Evolutionary conservation across 768 basidiomycete genomes (phyloP).

Genomic region (Mycena venus): DNA sequence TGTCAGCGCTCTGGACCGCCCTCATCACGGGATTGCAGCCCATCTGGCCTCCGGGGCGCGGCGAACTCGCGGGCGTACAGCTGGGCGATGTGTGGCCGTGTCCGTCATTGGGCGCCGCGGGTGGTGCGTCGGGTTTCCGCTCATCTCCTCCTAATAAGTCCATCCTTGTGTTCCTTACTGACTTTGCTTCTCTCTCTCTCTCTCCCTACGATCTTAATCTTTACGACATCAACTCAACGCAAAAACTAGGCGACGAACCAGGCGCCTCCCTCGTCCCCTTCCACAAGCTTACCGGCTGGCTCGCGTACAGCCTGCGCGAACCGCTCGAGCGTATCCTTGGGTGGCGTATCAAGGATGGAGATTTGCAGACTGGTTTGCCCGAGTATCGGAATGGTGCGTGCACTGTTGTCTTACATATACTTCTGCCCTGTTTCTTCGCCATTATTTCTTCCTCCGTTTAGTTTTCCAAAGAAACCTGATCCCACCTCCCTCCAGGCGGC

Average conservation of each 20-base stretch:
- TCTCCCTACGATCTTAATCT: no score
- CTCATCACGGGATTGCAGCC: slow-evolving; percentile 86
- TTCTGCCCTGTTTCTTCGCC: no score
- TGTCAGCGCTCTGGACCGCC: slow-evolving; percentile 84
- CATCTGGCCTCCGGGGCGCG: slow-evolving; percentile 90
- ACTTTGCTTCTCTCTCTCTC: no score
- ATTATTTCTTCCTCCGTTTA: background rate
- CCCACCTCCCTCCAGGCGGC: slow-evolving; percentile 67
- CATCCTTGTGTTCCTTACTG: no score
- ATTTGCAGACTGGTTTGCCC: slow-evolving; percentile 85
- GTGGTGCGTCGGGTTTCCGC: background rate
- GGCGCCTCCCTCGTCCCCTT: slow-evolving; percentile 89
- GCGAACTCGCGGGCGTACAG: slow-evolving; percentile 72
- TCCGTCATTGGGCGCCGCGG: slow-evolving; percentile 55
- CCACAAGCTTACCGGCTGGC: slow-evolving; percentile 97
- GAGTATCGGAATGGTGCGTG: slow-evolving; percentile 91
- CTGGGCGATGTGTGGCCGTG: slow-evolving; percentile 98
- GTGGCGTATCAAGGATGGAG: slow-evolving; percentile 80
- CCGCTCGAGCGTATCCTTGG: slow-evolving; percentile 81
- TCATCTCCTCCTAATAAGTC: background rate
- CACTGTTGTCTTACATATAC: background rate
- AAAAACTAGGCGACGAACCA: background rate
- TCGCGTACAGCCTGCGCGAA: slow-evolving; percentile 90
- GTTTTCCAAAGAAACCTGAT: no score
- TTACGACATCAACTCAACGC: no score